phyloP scores from a whole-genome alignment of 768 basidiomycete genomes.

The Suillus tomentosus region DNA sequence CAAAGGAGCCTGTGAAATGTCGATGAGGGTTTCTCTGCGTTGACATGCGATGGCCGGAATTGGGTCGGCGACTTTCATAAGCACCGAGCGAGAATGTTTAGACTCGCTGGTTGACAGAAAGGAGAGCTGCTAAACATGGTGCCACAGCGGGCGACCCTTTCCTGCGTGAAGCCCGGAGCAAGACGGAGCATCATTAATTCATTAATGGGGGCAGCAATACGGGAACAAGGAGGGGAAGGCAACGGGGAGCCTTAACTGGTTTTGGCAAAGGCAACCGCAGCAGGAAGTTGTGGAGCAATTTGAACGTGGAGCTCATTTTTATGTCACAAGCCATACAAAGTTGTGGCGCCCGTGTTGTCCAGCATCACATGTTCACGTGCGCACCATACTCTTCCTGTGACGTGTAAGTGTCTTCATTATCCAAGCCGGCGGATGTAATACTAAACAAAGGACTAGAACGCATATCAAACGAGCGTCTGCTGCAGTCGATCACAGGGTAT shows the following conservation, averaged over 20 bases:
- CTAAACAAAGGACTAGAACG: constrained; percentile 16
- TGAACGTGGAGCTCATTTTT: background rate
- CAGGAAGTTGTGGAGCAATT: background rate
- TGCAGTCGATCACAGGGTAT: constrained; percentile 14
- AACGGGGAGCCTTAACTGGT: background rate
- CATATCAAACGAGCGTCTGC: constrained; percentile 23
- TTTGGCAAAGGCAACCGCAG: background rate
- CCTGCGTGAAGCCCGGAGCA: background rate
- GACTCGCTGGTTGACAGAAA: background rate
- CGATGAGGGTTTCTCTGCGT: background rate
- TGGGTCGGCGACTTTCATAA: background rate
- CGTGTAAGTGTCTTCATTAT: constrained; percentile 13
- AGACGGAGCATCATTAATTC: background rate
- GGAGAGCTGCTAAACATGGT: background rate
- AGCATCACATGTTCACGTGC: background rate
- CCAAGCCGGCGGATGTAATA: constrained; percentile 19
- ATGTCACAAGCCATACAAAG: no score
- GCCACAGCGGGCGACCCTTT: background rate
- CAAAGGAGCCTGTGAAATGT: background rate
- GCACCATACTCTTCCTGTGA: background rate
- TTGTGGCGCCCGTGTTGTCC: background rate
- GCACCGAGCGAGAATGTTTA: background rate
- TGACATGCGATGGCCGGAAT: background rate
- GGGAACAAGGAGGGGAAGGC: background rate
- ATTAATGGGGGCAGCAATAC: background rate